A percentile compares a stretch with the other conserved stretches of the same genome.
Conservation (phyloP, 2,329 filamentous ascomycete genomes). For the Bipolaris victoriae region DNA sequence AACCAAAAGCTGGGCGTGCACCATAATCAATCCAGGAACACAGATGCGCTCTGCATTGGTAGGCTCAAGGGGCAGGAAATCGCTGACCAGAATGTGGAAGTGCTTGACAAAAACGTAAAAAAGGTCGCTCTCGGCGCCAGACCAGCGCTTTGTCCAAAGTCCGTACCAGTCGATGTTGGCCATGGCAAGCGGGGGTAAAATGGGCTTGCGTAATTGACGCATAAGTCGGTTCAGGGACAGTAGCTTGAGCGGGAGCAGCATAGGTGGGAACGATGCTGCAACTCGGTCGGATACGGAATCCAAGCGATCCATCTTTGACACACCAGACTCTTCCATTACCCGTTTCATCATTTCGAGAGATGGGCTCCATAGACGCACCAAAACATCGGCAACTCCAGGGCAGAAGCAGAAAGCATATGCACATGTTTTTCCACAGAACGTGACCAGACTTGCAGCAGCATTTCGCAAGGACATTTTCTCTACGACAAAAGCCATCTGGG, state of each 20-base stretch:
- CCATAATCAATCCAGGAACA: slow-evolving; percentile 77
- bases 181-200: slow-evolving; percentile 70
- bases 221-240: slow-evolving; percentile 66
- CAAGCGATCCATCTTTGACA: slow-evolving; percentile 61
- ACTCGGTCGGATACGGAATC: slow-evolving; percentile 65
- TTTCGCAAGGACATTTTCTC: slow-evolving; percentile 85
- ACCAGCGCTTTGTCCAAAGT: slow-evolving; percentile 84
- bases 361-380: slow-evolving; percentile 81
- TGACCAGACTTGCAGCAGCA: slow-evolving; percentile 68
- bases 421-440: slow-evolving; percentile 87
- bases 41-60: slow-evolving; percentile 64
- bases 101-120: slow-evolving; percentile 93
- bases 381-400: slow-evolving; percentile 80
- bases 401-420: slow-evolving; percentile 95
- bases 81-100: slow-evolving; percentile 78
- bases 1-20: slow-evolving; percentile 81
- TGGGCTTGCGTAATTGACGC: slow-evolving; percentile 67
- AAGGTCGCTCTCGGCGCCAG: slow-evolving; percentile 83
- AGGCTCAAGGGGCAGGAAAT: slow-evolving; percentile 58
- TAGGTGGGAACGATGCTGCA: slow-evolving; percentile 71
- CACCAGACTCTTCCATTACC: slow-evolving; percentile 70
- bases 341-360: slow-evolving; percentile 72
- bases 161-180: slow-evolving; percentile 83
- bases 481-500: slow-evolving; percentile 85
- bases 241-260: slow-evolving; percentile 67